A percentile compares a stretch with the other conserved stretches of the same genome.
These are phyloP conservation scores for Eucalyptus marginata DNA, from an alignment of 345 rosid genomes.

Conservation along the genomic window DNA sequence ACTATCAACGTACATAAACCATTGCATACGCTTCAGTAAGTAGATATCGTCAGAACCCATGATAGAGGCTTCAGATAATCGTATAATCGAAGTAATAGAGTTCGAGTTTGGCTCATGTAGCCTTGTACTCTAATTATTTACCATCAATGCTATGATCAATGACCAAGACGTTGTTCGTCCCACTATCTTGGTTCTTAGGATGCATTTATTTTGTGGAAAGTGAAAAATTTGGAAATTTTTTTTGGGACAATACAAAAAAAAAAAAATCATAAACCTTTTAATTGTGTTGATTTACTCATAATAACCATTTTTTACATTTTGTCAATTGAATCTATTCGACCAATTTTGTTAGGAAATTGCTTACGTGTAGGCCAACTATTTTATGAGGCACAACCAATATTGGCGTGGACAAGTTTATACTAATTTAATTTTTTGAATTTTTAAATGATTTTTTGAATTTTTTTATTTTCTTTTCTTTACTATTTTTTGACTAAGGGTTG, in stretches of 20 bases:
- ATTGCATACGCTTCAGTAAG: neutral
- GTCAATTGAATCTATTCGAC: no score
- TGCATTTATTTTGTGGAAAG: neutral
- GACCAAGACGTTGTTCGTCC: neutral
- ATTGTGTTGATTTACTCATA: no score
- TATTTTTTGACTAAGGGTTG: neutral
- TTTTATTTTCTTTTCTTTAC: no score
- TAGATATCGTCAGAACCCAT: neutral
- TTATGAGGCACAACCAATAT: neutral
- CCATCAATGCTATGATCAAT: neutral
- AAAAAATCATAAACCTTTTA: no score
- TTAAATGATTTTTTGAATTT: no score
- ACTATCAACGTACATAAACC: neutral
- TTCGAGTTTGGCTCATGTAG: neutral
- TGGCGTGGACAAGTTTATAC: accelerated
- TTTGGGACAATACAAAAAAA: neutral
- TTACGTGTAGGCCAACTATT: accelerated
- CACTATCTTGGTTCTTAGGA: neutral
- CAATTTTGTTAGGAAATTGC: neutral
- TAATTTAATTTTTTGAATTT: no score
- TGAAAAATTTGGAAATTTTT: neutral
- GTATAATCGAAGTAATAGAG: neutral
- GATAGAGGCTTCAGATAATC: neutral
- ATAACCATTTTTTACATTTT: neutral
- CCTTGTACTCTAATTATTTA: neutral